Evolutionary conservation across 208 protist genomes (phyloP).

Genomic region (Trypanosoma avium): DNA sequence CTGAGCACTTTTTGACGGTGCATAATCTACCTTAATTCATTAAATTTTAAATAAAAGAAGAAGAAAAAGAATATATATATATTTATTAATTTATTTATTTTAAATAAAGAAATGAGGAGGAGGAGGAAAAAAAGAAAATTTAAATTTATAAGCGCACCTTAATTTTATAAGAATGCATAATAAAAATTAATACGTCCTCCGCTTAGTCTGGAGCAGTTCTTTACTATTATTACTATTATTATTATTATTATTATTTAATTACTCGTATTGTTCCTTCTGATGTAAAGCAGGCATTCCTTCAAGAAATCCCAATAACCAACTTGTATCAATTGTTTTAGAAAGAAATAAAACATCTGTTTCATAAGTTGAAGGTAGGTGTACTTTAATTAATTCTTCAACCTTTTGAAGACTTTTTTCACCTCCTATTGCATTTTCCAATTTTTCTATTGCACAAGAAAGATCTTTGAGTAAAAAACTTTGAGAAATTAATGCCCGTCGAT

Average conservation of each 20-base stretch:
- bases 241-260: slow-evolving; percentile 7
- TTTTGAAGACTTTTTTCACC: slow-evolving; percentile 1
- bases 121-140: background rate
- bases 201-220: no score
- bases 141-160: background rate
- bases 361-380: slow-evolving; percentile 26
- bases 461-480: slow-evolving; percentile 11
- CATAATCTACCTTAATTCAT: slow-evolving; percentile 19
- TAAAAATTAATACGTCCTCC: background rate
- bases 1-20: slow-evolving; percentile 18
- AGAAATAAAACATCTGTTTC: slow-evolving; percentile 29
- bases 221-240: background rate
- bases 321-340: slow-evolving; percentile 15
- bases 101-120: background rate
- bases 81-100: background rate
- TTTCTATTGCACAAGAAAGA: slow-evolving; percentile 7
- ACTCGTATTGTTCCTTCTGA: background rate
- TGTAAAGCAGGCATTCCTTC: slow-evolving; percentile 21
- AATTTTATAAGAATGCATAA: background rate
- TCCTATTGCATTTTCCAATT: background rate
- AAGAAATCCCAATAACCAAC: slow-evolving; percentile 26
- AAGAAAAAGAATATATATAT: slow-evolving; percentile 6
- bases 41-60: slow-evolving; percentile 3
- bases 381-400: slow-evolving; percentile 18
- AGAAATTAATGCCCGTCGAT: slow-evolving; percentile 15